Conservation (phyloP, 331 rosid species). For the Malus hybrid region DNA sequence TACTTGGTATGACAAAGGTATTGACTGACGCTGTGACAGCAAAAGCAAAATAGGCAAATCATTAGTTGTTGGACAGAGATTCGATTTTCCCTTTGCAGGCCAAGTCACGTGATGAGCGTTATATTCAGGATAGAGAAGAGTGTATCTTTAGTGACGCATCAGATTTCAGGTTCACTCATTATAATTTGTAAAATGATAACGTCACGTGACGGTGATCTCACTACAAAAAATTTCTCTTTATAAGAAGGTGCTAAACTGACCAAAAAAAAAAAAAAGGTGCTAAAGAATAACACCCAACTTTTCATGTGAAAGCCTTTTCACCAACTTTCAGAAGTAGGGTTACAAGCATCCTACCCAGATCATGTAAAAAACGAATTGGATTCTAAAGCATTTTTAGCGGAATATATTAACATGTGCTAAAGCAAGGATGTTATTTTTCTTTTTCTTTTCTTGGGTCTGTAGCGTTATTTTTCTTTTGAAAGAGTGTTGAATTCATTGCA, state of each 20-base stretch:
- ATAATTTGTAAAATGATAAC: no score
- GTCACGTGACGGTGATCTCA: accelerated
- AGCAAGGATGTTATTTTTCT: not conserved
- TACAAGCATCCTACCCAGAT: not conserved
- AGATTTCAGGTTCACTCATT: no score
- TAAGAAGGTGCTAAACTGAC: no score
- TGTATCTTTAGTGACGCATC: no score
- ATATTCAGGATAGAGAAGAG: no score
- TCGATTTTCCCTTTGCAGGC: no score
- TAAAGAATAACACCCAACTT: not conserved
- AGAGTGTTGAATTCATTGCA: not conserved
- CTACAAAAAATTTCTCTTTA: no score
- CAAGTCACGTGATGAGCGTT: no score
- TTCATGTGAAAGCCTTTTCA: not conserved
- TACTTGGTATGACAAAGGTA: conserved; percentile 55
- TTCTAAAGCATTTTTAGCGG: not conserved
- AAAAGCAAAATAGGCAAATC: not conserved
- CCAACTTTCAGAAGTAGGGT: not conserved
- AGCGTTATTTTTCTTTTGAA: not conserved
- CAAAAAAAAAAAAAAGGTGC: no score
- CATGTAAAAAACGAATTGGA: not conserved
- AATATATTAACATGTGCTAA: not conserved
- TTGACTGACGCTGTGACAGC: conserved; percentile 40
- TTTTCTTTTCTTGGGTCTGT: not conserved
- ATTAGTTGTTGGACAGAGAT: not conserved